A percentile compares a stretch with the other conserved stretches of the same genome.
These are phyloP conservation scores for Ceratocystis cacaofunesta DNA, from an alignment of 2,329 filamentous ascomycete genomes.

Conservation along the genomic window DNA sequence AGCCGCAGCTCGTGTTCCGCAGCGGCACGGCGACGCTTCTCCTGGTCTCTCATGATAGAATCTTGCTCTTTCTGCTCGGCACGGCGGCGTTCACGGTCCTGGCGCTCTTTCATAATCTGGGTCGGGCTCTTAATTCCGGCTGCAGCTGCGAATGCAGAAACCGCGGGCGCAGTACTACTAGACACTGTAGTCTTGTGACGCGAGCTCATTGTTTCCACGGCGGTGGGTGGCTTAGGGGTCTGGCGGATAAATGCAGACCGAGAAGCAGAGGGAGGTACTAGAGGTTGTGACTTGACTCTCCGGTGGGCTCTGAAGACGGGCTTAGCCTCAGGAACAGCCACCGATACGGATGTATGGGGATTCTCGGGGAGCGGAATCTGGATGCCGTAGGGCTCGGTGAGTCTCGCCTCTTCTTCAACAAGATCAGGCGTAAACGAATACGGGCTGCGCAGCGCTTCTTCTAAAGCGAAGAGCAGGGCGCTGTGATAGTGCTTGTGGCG, in stretches of 20 bases:
- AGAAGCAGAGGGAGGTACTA: constrained; percentile 8
- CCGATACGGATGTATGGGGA: constrained; percentile 30
- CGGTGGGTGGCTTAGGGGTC: neutral
- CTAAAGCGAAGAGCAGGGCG: constrained; percentile 81
- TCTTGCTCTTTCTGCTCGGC: constrained; percentile 52
- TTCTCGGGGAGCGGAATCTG: constrained; percentile 33
- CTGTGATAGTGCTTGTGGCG: constrained; percentile 75
- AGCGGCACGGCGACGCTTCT: constrained; percentile 37
- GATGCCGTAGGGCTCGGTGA: constrained; percentile 66
- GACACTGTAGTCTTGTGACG: constrained; percentile 14
- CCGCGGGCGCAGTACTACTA: constrained; percentile 9
- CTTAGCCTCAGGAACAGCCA: constrained; percentile 27
- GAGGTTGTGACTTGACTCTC: constrained; percentile 13
- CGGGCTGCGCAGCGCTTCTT: constrained; percentile 75
- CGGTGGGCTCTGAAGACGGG: constrained; percentile 10
- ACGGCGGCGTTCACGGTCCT: constrained; percentile 57
- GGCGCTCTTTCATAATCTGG: constrained; percentile 78
- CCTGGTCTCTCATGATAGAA: constrained; percentile 31
- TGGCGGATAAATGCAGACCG: constrained; percentile 1
- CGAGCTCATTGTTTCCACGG: constrained; percentile 8
- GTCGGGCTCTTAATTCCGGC: constrained; percentile 66
- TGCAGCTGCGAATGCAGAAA: constrained; percentile 22
- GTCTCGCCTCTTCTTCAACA: constrained; percentile 76
- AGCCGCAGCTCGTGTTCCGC: constrained; percentile 42
- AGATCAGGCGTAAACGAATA: constrained; percentile 70